These are phyloP conservation scores for Globisporangium carolinianum DNA, from an alignment of 352 stramenopile species.

Conservation along the genomic window DNA sequence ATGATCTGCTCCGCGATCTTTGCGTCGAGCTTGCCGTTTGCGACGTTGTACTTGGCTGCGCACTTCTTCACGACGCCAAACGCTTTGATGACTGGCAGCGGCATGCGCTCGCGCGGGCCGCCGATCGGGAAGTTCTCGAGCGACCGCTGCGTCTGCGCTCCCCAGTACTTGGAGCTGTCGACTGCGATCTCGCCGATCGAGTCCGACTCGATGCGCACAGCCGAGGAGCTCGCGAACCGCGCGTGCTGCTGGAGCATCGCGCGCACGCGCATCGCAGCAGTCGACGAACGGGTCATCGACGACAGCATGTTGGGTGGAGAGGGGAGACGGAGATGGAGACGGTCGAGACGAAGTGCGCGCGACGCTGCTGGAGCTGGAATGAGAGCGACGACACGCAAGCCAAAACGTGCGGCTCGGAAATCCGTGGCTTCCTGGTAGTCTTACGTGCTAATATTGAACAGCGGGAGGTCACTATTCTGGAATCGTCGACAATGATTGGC, in stretches of 20 bases:
- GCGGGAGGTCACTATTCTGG: too few relatives aligned
- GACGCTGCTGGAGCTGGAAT: slow-evolving; percentile 8
- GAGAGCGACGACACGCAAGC: not conserved
- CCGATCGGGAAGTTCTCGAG: slow-evolving; percentile 96
- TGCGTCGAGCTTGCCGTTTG: slow-evolving; percentile 75
- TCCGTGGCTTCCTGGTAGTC: too few relatives aligned
- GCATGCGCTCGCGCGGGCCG: slow-evolving; percentile 86
- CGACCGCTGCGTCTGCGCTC: slow-evolving; percentile 93
- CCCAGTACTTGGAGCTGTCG: slow-evolving; percentile 84
- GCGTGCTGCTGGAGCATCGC: slow-evolving; percentile 24
- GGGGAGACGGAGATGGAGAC: not conserved
- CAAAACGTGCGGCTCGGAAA: slow-evolving; percentile 4
- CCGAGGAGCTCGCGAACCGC: slow-evolving; percentile 33
- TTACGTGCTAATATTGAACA: too few relatives aligned
- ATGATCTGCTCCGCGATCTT: slow-evolving; percentile 88
- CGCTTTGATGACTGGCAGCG: slow-evolving; percentile 89
- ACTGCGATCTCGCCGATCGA: slow-evolving; percentile 81
- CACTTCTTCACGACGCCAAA: slow-evolving; percentile 95
- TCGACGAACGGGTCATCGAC: slow-evolving; percentile 16
- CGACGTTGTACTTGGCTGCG: slow-evolving; percentile 89
- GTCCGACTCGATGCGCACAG: slow-evolving; percentile 50
- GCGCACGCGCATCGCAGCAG: slow-evolving; percentile 19
- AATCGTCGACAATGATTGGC: too few relatives aligned
- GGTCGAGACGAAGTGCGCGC: not conserved
- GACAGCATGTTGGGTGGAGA: slow-evolving; percentile 18